phyloP scores from a whole-genome alignment of 1,284 basidiomycete species.

The Flammula alnicola region DNA sequence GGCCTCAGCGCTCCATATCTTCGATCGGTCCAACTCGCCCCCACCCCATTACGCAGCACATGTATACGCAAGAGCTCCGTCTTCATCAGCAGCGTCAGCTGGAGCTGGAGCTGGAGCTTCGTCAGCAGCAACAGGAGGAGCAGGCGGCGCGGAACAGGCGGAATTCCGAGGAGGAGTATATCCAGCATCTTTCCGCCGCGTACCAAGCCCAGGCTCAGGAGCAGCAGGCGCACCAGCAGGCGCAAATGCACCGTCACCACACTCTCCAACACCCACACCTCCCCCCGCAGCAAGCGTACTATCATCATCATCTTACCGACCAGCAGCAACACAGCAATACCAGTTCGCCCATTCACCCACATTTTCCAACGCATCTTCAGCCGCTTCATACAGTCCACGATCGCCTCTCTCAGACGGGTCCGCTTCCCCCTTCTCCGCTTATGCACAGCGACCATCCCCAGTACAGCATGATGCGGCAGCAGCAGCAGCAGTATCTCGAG shows the following conservation, averaged over 20 bases:
- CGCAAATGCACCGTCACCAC: constrained; percentile 12
- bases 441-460: constrained; percentile 12
- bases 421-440: constrained; percentile 17
- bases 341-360: constrained; percentile 25
- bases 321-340: background rate
- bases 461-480: constrained; percentile 7
- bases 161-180: constrained; percentile 9
- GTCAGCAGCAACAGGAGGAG: background rate
- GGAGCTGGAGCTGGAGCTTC: background rate
- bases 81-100: constrained; percentile 16
- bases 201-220: background rate
- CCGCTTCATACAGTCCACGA: constrained; percentile 26
- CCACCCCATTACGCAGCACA: background rate
- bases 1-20: constrained; percentile 33
- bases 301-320: constrained; percentile 10
- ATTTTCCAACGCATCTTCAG: constrained; percentile 27
- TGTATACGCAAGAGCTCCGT: constrained; percentile 19
- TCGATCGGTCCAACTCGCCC: constrained; percentile 26
- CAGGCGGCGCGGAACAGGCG: constrained; percentile 1
- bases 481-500: constrained; percentile 14
- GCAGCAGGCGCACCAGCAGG: too few relatives aligned
- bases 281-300: constrained; percentile 9
- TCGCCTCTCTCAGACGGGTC: constrained; percentile 22
- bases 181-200: constrained; percentile 9
- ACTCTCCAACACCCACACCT: constrained; percentile 7